phyloP scores from a whole-genome alignment of 805 yeast genomes.

The Candida quercuum region DNA sequence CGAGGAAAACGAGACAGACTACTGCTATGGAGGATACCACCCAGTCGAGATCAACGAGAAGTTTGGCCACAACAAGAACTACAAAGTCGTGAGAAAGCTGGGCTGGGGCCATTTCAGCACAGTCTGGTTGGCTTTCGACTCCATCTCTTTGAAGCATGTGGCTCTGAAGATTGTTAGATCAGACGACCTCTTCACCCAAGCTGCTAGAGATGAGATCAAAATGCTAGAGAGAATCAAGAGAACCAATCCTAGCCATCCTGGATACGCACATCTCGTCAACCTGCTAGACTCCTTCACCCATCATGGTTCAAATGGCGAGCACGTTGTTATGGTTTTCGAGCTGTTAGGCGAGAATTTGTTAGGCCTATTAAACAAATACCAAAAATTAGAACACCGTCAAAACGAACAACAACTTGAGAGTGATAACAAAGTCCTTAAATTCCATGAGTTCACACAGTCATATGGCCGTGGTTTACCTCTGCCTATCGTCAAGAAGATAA shows the following conservation, averaged over 20 bases:
- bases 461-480: constrained; percentile 57
- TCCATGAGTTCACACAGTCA: no score
- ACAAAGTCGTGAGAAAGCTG: constrained; percentile 46
- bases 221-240: constrained; percentile 34
- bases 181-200: constrained; percentile 46
- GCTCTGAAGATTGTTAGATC: constrained; percentile 61
- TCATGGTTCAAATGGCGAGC: constrained; percentile 57
- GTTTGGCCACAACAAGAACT: constrained; percentile 40
- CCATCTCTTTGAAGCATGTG: constrained; percentile 36
- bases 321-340: constrained; percentile 63
- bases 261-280: constrained; percentile 46
- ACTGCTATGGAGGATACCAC: constrained; percentile 59
- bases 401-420: constrained; percentile 26
- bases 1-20: constrained; percentile 51
- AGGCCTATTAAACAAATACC: constrained; percentile 41
- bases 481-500: constrained; percentile 47
- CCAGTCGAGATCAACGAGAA: constrained; percentile 53
- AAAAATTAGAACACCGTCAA: constrained; percentile 1
- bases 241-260: constrained; percentile 37
- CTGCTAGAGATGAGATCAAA: constrained; percentile 60
- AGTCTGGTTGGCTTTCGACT: constrained; percentile 57
- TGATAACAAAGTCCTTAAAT: no score
- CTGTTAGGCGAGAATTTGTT: constrained; percentile 57
- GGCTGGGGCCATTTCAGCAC: constrained; percentile 75
- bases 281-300: constrained; percentile 52